Conservation (phyloP, 2,329 filamentous ascomycete species). For the Hysterium pulicare region DNA sequence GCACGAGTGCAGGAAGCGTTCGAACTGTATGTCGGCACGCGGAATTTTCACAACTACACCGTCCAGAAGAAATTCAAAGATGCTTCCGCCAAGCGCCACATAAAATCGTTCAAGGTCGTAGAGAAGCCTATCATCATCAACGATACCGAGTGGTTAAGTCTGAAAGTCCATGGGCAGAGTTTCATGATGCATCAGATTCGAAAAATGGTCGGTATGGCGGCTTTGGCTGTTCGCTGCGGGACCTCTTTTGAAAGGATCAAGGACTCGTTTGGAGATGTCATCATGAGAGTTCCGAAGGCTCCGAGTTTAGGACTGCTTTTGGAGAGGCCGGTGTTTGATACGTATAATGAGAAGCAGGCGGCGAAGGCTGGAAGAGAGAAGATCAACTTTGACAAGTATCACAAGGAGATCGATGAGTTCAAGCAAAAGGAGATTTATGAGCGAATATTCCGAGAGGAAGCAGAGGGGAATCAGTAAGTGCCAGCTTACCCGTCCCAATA, state of each 20-base stretch:
- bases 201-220: constrained; percentile 96
- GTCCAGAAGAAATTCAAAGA: constrained; percentile 81
- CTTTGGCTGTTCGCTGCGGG: constrained; percentile 79
- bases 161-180: constrained; percentile 95
- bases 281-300: constrained; percentile 89
- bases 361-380: constrained; percentile 61
- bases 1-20: constrained; percentile 73
- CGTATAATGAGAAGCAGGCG: constrained; percentile 73
- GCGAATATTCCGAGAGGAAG: constrained; percentile 85
- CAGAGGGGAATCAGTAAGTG: constrained; percentile 79
- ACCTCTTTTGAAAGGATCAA: constrained; percentile 67
- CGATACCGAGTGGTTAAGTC: constrained; percentile 89
- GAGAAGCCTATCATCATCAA: constrained; percentile 72
- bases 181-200: constrained; percentile 99
- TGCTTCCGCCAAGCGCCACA: constrained; percentile 81
- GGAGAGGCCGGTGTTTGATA: constrained; percentile 87
- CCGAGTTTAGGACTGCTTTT: constrained; percentile 84
- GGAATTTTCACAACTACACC: constrained; percentile 97
- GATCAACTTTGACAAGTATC: constrained; percentile 75
- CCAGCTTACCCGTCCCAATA: neutral
- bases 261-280: constrained; percentile 67
- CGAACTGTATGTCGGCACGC: constrained; percentile 73
- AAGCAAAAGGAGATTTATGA: constrained; percentile 91
- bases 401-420: constrained; percentile 78
- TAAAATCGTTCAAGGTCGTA: constrained; percentile 79